Conservation (phyloP, 2,329 filamentous ascomycete genomes). For the Colletotrichum caudatum region DNA sequence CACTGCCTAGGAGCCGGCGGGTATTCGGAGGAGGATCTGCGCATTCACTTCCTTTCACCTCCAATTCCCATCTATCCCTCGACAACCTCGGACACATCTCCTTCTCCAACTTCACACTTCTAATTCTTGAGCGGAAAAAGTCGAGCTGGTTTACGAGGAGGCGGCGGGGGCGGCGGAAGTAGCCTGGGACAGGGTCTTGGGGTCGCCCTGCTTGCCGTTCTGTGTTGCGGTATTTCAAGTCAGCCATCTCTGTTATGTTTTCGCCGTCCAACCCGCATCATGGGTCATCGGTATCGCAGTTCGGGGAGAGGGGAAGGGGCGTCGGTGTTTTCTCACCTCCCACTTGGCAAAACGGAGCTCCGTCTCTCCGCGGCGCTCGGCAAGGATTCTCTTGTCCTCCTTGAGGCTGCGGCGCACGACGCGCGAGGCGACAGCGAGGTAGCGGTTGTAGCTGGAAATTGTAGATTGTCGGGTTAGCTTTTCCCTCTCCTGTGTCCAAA, state of each 20-base stretch:
- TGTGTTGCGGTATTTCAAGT: conserved; percentile 60
- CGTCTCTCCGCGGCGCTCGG: conserved; percentile 90
- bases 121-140: conserved; percentile 28
- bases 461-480: conserved; percentile 51
- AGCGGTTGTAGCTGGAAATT: conserved; percentile 93
- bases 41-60: conserved; percentile 20
- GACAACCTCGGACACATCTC: conserved; percentile 7
- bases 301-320: neutral
- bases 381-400: conserved; percentile 88
- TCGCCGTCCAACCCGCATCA: neutral
- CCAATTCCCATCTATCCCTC: conserved; percentile 34
- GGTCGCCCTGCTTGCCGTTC: conserved; percentile 96
- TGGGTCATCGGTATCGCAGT: conserved; percentile 14
- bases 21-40: conserved; percentile 27
- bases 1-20: conserved; percentile 33
- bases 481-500: conserved; percentile 34
- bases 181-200: conserved; percentile 75
- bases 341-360: conserved; percentile 94
- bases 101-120: conserved; percentile 9
- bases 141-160: conserved; percentile 49
- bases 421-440: conserved; percentile 94
- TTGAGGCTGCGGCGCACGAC: conserved; percentile 97
- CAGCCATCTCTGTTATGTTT: conserved; percentile 24
- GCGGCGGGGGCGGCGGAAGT: conserved; percentile 58
- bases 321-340: conserved; percentile 75